Evolutionary conservation across 2,329 filamentous ascomycete genomes (phyloP).

Genomic region (Aspergillus thermomutatus): DNA sequence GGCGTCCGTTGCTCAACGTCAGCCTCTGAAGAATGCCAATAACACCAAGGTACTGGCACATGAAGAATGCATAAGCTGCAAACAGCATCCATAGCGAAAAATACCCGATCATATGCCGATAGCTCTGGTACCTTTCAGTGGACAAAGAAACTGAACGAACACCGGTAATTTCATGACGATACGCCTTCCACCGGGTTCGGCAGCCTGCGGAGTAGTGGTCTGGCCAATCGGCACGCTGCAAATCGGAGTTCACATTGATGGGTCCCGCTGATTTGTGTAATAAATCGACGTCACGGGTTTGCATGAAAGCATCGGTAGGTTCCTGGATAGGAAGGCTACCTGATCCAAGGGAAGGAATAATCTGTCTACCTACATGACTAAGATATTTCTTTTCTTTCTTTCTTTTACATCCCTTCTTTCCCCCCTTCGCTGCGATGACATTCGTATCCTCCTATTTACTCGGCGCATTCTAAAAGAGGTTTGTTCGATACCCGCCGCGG

Average conservation of each 20-base stretch:
- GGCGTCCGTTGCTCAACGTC: too few species aligned
- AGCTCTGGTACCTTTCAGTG: not conserved
- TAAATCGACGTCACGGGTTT: conserved; percentile 5
- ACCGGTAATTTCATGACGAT: not conserved
- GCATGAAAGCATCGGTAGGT: not conserved
- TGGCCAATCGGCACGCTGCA: conserved; percentile 7
- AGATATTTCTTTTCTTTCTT: not conserved
- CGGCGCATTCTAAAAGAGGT: not conserved
- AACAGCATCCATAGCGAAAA: not conserved
- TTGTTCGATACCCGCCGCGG: conserved; percentile 1
- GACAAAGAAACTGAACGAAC: not conserved
- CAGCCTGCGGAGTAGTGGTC: conserved; percentile 15
- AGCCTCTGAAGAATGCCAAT: too few species aligned
- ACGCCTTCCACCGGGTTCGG: conserved; percentile 4
- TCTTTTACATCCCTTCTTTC: not conserved
- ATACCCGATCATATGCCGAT: not conserved
- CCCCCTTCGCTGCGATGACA: not conserved
- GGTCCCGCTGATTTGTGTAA: not conserved
- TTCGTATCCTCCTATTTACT: not conserved
- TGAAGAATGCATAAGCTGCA: not conserved
- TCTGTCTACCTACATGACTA: not conserved
- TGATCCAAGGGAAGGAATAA: not conserved
- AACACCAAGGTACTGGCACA: too few species aligned
- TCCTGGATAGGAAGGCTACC: not conserved
- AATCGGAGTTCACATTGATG: not conserved